Conservation (phyloP, 164 flowering plant species). For the Chloranthus sessilifolius region DNA sequence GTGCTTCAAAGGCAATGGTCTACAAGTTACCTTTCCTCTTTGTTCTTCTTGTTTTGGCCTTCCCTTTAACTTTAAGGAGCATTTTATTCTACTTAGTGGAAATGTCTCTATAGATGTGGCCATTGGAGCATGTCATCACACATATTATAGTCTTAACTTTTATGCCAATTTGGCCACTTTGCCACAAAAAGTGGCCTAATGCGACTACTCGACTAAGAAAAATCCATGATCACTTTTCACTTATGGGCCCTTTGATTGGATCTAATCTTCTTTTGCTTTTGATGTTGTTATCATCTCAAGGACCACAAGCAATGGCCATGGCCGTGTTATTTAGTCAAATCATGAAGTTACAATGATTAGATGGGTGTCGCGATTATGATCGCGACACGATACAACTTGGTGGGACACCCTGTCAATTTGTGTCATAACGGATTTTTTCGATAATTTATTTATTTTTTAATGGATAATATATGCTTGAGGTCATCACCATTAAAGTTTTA, state of each 20-base stretch:
- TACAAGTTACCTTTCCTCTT: slow-evolving; percentile 5
- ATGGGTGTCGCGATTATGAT: neutral
- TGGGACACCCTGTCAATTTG: too few relatives aligned
- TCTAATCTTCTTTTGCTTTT: slow-evolving; percentile 1
- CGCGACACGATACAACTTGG: too few relatives aligned
- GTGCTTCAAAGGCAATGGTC: slow-evolving; percentile 15
- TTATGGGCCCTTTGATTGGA: neutral
- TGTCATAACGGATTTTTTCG: too few relatives aligned
- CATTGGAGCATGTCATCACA: slow-evolving; percentile 11
- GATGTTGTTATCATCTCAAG: neutral
- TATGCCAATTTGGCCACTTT: slow-evolving; percentile 24
- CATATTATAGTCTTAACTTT: neutral
- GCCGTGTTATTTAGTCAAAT: neutral
- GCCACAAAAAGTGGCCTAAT: slow-evolving; percentile 8
- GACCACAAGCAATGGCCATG: slow-evolving; percentile 3
- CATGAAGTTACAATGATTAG: neutral
- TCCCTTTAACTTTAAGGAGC: slow-evolving; percentile 11
- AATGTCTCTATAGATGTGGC: slow-evolving; percentile 14
- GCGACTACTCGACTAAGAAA: slow-evolving; percentile 48
- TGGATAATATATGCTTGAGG: too few relatives aligned
- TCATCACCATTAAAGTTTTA: too few relatives aligned
- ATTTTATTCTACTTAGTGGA: neutral
- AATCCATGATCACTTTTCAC: neutral
- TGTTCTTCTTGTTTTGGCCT: slow-evolving; percentile 6
- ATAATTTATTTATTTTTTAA: too few relatives aligned